phyloP scores from a whole-genome alignment of 2,329 filamentous ascomycete species.

The Chrysoporthe deuterocubensis region DNA sequence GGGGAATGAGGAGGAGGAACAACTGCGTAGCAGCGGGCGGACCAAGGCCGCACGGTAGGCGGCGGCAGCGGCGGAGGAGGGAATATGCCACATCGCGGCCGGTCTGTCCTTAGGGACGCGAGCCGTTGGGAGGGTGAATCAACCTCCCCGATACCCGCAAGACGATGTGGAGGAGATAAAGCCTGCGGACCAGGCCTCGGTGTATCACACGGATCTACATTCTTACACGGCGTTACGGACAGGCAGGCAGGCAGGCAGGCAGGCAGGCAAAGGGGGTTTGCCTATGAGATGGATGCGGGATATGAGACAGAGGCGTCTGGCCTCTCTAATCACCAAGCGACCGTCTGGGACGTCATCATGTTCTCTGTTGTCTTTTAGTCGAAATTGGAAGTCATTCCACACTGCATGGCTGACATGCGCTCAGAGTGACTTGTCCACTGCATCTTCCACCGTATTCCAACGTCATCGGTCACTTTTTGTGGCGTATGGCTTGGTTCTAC shows the following conservation, averaged over 20 bases:
- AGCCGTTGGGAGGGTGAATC: neutral
- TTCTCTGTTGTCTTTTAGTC: neutral
- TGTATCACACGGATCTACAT: conserved; percentile 20
- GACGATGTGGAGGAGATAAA: neutral
- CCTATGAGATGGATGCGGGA: neutral
- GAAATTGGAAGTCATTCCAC: neutral
- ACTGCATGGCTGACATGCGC: neutral
- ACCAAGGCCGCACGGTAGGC: neutral
- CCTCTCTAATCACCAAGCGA: neutral
- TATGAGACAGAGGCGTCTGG: neutral
- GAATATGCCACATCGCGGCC: neutral
- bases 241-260: neutral
- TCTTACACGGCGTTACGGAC: conserved; percentile 22
- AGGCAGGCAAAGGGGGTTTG: neutral
- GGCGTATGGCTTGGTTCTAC: neutral
- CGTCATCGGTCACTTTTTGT: neutral
- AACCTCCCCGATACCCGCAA: neutral
- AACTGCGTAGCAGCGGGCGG: neutral
- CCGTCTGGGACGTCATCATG: neutral
- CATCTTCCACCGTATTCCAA: neutral
- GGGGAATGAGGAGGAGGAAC: no score
- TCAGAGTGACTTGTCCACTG: neutral
- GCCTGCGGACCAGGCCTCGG: neutral
- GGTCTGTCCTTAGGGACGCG: neutral
- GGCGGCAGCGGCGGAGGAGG: neutral